phyloP scores from a whole-genome alignment of 768 basidiomycete genomes.

The Amanita exitialis region DNA sequence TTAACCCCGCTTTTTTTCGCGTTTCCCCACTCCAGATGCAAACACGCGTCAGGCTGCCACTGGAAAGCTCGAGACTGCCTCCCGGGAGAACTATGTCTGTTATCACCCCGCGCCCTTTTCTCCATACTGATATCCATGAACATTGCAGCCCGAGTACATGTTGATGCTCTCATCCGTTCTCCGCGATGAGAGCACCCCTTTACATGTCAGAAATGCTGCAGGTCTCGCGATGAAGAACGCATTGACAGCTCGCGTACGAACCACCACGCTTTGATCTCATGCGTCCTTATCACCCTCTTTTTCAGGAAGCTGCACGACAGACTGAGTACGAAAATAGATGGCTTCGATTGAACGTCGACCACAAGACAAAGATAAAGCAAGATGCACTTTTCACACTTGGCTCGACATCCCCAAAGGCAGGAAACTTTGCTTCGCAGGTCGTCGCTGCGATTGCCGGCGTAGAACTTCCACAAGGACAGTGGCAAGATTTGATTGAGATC shows the following conservation, averaged over 20 bases:
- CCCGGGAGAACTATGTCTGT: conserved; percentile 84
- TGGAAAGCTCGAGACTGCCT: conserved; percentile 77
- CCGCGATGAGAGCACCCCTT: conserved; percentile 56
- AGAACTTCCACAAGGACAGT: conserved; percentile 81
- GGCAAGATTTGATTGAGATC: conserved; percentile 84
- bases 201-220: conserved; percentile 88
- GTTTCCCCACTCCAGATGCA: conserved; percentile 47
- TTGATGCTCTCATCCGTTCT: conserved; percentile 81
- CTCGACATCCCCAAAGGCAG: conserved; percentile 61
- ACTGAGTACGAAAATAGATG: conserved; percentile 71
- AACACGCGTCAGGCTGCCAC: conserved; percentile 88
- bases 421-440: conserved; percentile 85
- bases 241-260: conserved; percentile 76
- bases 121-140: conserved; percentile 10
- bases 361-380: conserved; percentile 79
- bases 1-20: conserved; percentile 13
- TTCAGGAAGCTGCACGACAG: conserved; percentile 67
- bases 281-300: conserved; percentile 12
- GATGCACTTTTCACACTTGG: conserved; percentile 76
- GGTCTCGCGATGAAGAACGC: conserved; percentile 96
- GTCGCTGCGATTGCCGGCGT: conserved; percentile 91
- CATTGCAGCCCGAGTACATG: conserved; percentile 81
- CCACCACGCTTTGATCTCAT: conserved; percentile 10
- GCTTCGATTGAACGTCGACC: conserved; percentile 61
- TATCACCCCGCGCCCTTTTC: conserved; percentile 11